These are phyloP conservation scores for Monosporascus ibericus DNA, from an alignment of 2,329 filamentous ascomycete species.

Conservation along the genomic window DNA sequence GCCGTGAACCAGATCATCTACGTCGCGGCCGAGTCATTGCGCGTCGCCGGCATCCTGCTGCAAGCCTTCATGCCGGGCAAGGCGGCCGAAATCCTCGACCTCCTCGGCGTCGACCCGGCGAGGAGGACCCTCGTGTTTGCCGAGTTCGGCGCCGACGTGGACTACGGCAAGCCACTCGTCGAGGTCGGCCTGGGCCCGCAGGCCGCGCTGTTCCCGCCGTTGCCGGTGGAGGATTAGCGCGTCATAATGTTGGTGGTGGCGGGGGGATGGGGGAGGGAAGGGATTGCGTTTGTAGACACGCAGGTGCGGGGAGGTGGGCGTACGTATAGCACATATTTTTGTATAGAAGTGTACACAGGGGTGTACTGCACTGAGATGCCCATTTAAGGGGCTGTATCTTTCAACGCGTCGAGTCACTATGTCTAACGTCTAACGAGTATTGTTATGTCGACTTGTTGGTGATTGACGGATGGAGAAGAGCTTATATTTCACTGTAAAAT, in stretches of 20 bases:
- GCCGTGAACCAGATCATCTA: constrained; percentile 59
- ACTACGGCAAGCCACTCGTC: constrained; percentile 54
- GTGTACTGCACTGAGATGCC: no score
- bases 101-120: constrained; percentile 62
- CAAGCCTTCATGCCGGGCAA: constrained; percentile 89
- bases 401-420: no score
- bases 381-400: no score
- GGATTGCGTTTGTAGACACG: background rate
- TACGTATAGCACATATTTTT: no score
- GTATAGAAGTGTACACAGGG: no score
- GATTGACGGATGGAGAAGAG: no score
- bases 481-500: no score
- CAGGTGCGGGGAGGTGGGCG: no score
- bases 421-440: no score
- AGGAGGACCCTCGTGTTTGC: constrained; percentile 61
- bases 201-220: constrained; percentile 47
- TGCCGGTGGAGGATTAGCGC: constrained; percentile 33
- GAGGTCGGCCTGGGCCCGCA: constrained; percentile 30
- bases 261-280: background rate
- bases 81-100: constrained; percentile 64
- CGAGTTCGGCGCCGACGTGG: constrained; percentile 54
- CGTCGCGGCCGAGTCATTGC: constrained; percentile 66
- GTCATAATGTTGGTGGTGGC: background rate
- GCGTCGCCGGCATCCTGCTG: constrained; percentile 75
- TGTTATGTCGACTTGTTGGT: no score